Percentiles rank a stretch among this genome's conserved stretches.
These are phyloP conservation scores for Dryas alaskensis DNA, from an alignment of 306 rosid genomes.

Conservation along the genomic window DNA sequence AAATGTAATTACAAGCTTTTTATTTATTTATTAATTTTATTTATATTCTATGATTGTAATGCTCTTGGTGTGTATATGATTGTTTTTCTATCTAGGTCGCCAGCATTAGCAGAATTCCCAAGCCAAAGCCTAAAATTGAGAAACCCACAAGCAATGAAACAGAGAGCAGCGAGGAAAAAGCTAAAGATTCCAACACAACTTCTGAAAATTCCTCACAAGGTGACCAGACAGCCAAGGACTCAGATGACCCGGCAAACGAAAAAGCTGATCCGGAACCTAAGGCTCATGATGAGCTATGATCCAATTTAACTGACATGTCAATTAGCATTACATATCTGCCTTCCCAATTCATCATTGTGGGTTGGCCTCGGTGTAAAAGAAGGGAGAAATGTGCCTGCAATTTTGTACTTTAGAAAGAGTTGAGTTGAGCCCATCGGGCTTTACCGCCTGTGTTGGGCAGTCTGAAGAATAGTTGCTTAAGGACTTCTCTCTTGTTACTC, in stretches of 20 bases:
- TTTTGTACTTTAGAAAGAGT: constrained; percentile 21
- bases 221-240: constrained; percentile 32
- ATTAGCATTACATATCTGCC: constrained; percentile 30
- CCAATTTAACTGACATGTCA: constrained; percentile 25
- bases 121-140: constrained; percentile 83
- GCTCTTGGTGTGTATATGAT: background rate
- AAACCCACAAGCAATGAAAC: constrained; percentile 61
- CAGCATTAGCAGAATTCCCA: constrained; percentile 68
- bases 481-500: background rate
- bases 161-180: constrained; percentile 42
- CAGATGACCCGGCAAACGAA: constrained; percentile 41
- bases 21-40: background rate
- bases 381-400: constrained; percentile 14
- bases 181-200: constrained; percentile 37
- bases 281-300: constrained; percentile 76
- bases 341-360: constrained; percentile 28
- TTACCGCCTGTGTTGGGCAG: background rate
- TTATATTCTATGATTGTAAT: background rate
- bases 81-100: constrained; percentile 45
- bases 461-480: background rate
- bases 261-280: constrained; percentile 30
- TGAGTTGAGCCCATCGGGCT: constrained; percentile 30
- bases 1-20: constrained; percentile 14
- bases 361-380: constrained; percentile 17
- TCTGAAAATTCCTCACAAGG: constrained; percentile 42